A percentile compares a stretch with the other conserved stretches of the same genome.
Conservation (phyloP, 1,284 basidiomycete genomes). For the Ustilago lituana region DNA sequence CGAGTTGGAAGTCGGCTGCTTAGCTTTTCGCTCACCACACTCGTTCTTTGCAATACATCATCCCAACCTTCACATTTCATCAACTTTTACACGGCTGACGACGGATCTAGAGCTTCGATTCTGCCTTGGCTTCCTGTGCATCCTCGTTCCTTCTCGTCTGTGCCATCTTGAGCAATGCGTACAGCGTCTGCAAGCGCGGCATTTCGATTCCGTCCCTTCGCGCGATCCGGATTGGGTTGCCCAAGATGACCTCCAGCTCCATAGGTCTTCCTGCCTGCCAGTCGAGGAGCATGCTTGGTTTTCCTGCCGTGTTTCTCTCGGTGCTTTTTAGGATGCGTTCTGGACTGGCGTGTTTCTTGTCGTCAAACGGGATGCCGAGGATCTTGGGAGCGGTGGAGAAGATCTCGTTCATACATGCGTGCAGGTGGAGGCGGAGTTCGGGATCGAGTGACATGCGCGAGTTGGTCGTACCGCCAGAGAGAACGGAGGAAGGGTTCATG, state of each 20-base stretch:
- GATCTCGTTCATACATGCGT: slow-evolving; percentile 69
- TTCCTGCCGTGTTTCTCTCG: slow-evolving; percentile 67
- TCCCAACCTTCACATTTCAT: no score
- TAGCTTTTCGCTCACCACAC: background rate
- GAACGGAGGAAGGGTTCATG: slow-evolving; percentile 69
- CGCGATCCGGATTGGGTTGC: slow-evolving; percentile 66
- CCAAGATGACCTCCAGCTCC: slow-evolving; percentile 69
- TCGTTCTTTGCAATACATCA: no score
- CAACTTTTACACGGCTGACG: no score
- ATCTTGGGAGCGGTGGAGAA: slow-evolving; percentile 67
- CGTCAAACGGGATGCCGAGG: slow-evolving; percentile 66
- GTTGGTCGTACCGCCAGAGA: slow-evolving; percentile 68
- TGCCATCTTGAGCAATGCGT: slow-evolving; percentile 69
- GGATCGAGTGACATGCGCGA: slow-evolving; percentile 68
- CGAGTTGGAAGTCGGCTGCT: slow-evolving; percentile 35
- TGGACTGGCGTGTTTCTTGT: slow-evolving; percentile 65
- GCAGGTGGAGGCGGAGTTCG: slow-evolving; percentile 66
- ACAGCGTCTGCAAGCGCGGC: slow-evolving; percentile 68
- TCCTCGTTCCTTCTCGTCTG: slow-evolving; percentile 56
- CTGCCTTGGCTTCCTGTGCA: slow-evolving; percentile 6
- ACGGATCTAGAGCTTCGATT: background rate
- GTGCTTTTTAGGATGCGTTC: slow-evolving; percentile 68
- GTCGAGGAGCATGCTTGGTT: slow-evolving; percentile 69
- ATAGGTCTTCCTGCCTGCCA: slow-evolving; percentile 68
- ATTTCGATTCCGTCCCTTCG: slow-evolving; percentile 66